Base-by-base conservation (phyloP, 2,329 filamentous ascomycete species). In the Ophiostoma australiae region DNA sequence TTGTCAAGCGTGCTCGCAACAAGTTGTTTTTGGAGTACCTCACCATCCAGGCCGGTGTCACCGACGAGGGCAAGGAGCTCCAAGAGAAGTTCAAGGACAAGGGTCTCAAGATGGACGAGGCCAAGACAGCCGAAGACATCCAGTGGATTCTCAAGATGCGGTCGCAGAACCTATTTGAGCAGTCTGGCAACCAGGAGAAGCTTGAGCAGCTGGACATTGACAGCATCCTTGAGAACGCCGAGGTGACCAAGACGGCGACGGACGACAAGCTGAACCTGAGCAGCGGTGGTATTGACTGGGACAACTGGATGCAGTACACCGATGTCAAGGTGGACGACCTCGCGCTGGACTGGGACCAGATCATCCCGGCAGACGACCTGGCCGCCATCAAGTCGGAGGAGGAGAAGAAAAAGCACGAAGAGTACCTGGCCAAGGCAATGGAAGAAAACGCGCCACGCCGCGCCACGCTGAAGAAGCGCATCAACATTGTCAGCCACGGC, bases 101-200 rank as follows among this genome's bases (percentile, higher is more conserved):
- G 80, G 88, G 88, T 80, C 82, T 83, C 81, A 91, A 82, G 84
- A 88, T 85, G 48, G 90, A 90, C 70, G 94, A 97, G 76, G 94
- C 94, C 8, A 94, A 90, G 72, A 96, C 93, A 2, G 92, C 92
- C 0, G 94, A 97, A 74, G 95, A 97, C 77, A 98, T 98, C 75
- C 97, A 95, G 73, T 91, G 92, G 79, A 97, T 99, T 72, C 86
- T 99, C 77, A 98, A 98, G 82, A 93, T 94, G 81, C 91, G 95
- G 75, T 97, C 95, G n/a, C 95, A 97, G 78, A 97, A 95, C 80
- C 97, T 99, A 90, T 99, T 99, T 76, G 94, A 98, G 80, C 94
- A 97, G 79, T 95, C 92, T 13, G 92, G 93, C 72, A 99, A 99
- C 78, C 95, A 99, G 80, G 91, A 94, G 81, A 95, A 97, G 78